Percentiles rank a stretch among this genome's conserved stretches.
These are phyloP conservation scores for Boletus fagicola DNA, from an alignment of 768 basidiomycete species.

Conservation along the genomic window DNA sequence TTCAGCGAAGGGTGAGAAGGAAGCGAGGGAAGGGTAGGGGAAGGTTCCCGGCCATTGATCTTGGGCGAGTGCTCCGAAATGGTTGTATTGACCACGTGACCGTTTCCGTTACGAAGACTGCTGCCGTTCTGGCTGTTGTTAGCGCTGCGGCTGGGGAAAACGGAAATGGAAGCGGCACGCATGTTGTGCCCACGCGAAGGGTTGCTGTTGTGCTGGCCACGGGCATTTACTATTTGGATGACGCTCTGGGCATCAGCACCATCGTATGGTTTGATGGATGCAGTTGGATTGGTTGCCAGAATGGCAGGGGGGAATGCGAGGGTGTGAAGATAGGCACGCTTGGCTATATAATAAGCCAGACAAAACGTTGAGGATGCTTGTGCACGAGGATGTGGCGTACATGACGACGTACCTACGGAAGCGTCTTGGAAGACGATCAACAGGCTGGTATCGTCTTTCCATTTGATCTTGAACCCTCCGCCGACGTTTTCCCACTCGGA, in stretches of 20 bases:
- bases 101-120: conserved; percentile 29
- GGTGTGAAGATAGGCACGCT: conserved; percentile 70
- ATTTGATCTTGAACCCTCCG: conserved; percentile 98
- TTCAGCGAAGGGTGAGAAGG: conserved; percentile 85
- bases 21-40: conserved; percentile 76
- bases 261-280: conserved; percentile 87
- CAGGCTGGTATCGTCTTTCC: conserved; percentile 95
- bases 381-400: background rate
- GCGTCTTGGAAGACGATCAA: conserved; percentile 94
- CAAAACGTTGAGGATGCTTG: background rate
- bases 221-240: conserved; percentile 80
- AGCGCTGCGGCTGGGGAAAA: conserved; percentile 53
- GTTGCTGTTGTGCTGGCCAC: conserved; percentile 58
- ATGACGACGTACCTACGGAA: conserved; percentile 66
- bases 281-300: conserved; percentile 52
- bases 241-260: conserved; percentile 87
- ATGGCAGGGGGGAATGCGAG: conserved; percentile 78
- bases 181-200: conserved; percentile 70
- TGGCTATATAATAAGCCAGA: conserved; percentile 19
- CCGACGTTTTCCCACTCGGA: conserved; percentile 80
- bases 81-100: conserved; percentile 39
- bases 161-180: conserved; percentile 66
- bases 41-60: conserved; percentile 62
- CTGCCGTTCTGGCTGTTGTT: conserved; percentile 38
- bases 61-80: conserved; percentile 51